These are phyloP conservation scores for Aspergillus pseudoviridinutans DNA, from an alignment of 2,329 filamentous ascomycete species.

Conservation along the genomic window DNA sequence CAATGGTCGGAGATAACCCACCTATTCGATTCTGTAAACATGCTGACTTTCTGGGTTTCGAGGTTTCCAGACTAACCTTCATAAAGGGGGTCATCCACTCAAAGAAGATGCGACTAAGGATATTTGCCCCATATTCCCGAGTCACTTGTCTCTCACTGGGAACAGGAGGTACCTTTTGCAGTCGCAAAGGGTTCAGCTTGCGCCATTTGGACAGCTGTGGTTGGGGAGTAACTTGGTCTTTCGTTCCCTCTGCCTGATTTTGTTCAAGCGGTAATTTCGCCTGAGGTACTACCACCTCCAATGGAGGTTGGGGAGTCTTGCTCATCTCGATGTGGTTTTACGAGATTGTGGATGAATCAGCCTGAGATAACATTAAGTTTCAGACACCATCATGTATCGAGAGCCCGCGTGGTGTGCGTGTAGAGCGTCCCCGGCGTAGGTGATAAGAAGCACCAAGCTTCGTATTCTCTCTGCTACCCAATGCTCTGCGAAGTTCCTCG, in stretches of 20 bases:
- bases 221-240: background rate
- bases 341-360: background rate
- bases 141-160: slow-evolving; percentile 54
- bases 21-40: slow-evolving; percentile 41
- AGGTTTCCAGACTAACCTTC: slow-evolving; percentile 51
- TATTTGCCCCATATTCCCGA: slow-evolving; percentile 67
- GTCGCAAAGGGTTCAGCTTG: slow-evolving; percentile 43
- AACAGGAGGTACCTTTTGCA: slow-evolving; percentile 51
- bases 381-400: background rate
- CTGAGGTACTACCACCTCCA: background rate
- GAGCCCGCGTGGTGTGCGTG: too few species aligned
- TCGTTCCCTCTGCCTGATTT: background rate
- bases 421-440: background rate
- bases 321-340: background rate
- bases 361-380: background rate
- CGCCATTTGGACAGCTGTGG: slow-evolving; percentile 26
- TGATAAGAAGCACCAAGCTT: background rate
- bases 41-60: slow-evolving; percentile 9
- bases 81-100: slow-evolving; percentile 90
- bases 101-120: slow-evolving; percentile 74
- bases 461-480: background rate
- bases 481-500: background rate
- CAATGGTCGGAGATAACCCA: slow-evolving; percentile 79
- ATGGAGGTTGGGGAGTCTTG: background rate
- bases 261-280: background rate